Percentiles rank a stretch among this genome's conserved stretches.
Evolutionary conservation across 805 yeast species (phyloP).

Genomic region (Starmerella bacillaris): DNA sequence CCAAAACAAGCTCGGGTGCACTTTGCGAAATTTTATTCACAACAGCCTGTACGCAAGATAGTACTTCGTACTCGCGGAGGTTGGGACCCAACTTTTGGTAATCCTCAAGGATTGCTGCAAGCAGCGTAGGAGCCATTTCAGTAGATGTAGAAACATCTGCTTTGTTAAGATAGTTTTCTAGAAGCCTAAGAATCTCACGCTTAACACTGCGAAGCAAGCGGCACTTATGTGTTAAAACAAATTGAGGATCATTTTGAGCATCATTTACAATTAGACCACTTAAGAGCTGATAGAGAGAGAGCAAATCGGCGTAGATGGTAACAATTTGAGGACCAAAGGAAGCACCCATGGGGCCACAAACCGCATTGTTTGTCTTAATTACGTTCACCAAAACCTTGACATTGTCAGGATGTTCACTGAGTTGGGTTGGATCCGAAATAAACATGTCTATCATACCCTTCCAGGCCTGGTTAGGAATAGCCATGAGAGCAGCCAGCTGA

Average conservation of each 20-base stretch:
- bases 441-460: constrained; percentile 70
- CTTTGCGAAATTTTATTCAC: constrained; percentile 71
- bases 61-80: constrained; percentile 94
- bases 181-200: constrained; percentile 74
- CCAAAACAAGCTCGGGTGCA: constrained; percentile 54
- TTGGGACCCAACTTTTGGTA: constrained; percentile 79
- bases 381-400: constrained; percentile 87
- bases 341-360: constrained; percentile 86
- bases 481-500: constrained; percentile 59
- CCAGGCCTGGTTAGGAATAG: constrained; percentile 90
- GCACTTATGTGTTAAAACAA: constrained; percentile 83
- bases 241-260: constrained; percentile 61
- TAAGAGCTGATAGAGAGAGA: constrained; percentile 75
- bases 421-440: constrained; percentile 59
- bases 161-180: constrained; percentile 73
- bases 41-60: constrained; percentile 82
- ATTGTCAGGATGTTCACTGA: constrained; percentile 50
- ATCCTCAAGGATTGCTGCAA: constrained; percentile 74
- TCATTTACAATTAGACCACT: constrained; percentile 59
- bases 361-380: constrained; percentile 87
- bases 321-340: constrained; percentile 80
- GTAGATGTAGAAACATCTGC: constrained; percentile 73
- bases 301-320: constrained; percentile 71
- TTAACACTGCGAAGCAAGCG: constrained; percentile 91
- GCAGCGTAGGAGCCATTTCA: constrained; percentile 64